A percentile compares a stretch with the other conserved stretches of the same genome.
Evolutionary conservation across 441 rosid species (phyloP).

Genomic region (Sinapis alba): DNA sequence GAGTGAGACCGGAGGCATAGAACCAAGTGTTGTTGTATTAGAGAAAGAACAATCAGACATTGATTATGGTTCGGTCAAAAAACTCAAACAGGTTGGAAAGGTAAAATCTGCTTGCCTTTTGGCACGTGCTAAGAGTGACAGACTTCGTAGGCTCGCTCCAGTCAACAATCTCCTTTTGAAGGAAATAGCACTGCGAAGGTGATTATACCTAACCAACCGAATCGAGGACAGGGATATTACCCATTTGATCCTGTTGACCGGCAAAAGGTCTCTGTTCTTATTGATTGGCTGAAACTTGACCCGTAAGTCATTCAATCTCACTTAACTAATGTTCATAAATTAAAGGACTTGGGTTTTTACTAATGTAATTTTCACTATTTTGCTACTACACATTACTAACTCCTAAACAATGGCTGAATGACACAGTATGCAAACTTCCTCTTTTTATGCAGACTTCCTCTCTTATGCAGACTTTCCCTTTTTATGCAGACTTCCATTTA

Average conservation of each 20-base stretch:
- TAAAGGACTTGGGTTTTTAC: too few species aligned
- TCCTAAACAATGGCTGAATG: too few species aligned
- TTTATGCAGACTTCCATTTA: too few species aligned
- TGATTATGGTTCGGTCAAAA: neutral
- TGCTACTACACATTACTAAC: too few species aligned
- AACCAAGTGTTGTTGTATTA: neutral
- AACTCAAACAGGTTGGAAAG: neutral
- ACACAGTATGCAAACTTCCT: too few species aligned
- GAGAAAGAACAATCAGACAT: too few species aligned
- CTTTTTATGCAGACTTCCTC: too few species aligned
- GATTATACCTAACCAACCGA: neutral
- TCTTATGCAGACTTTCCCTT: too few species aligned
- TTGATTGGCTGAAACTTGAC: too few species aligned
- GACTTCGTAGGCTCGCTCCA: neutral
- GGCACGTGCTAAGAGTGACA: neutral
- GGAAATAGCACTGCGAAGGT: neutral
- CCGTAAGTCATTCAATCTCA: too few species aligned
- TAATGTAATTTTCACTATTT: too few species aligned
- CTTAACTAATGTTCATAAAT: too few species aligned
- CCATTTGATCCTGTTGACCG: neutral
- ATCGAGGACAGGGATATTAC: neutral
- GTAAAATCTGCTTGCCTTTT: neutral
- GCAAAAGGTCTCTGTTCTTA: neutral
- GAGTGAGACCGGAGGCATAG: neutral
- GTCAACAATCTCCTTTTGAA: neutral